Conservation (phyloP, 2,329 filamentous ascomycete species). For the Plectosphaerella plurivora region DNA sequence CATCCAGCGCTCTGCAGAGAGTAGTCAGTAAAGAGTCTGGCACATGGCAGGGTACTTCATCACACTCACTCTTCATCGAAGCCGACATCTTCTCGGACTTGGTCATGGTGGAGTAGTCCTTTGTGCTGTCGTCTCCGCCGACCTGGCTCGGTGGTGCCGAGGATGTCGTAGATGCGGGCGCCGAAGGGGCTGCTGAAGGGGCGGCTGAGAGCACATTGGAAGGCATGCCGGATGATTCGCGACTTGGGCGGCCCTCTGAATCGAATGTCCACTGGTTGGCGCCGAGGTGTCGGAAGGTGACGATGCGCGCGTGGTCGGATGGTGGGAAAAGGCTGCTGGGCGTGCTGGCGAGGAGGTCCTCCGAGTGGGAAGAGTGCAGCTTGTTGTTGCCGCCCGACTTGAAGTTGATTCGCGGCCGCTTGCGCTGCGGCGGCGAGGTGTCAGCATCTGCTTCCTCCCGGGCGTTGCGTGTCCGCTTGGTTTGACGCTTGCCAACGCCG, state of each 20-base stretch:
- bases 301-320: not conserved
- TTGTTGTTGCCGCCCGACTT: slow-evolving; percentile 7
- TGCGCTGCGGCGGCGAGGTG: slow-evolving; percentile 33
- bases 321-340: not conserved
- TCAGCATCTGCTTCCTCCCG: slow-evolving; percentile 41
- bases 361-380: not conserved
- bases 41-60: not conserved
- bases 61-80: slow-evolving; percentile 55
- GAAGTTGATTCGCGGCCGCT: slow-evolving; percentile 16
- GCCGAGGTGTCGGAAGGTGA: slow-evolving; percentile 9
- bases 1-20: slow-evolving; percentile 45
- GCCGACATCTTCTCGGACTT: slow-evolving; percentile 64
- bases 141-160: slow-evolving; percentile 11
- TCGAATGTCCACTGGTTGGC: slow-evolving; percentile 8
- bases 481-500: slow-evolving; percentile 6
- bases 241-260: not conserved
- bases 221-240: slow-evolving; percentile 7
- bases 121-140: slow-evolving; percentile 30
- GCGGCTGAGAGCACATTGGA: slow-evolving; percentile 2
- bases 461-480: slow-evolving; percentile 50
- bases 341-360: slow-evolving; percentile 5
- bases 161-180: slow-evolving; percentile 9
- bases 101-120: slow-evolving; percentile 58
- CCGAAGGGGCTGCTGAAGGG: slow-evolving; percentile 7
- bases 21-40: not conserved